Conservation (phyloP, 495 filamentous ascomycete genomes). For the Astrocystis sublimbata region DNA sequence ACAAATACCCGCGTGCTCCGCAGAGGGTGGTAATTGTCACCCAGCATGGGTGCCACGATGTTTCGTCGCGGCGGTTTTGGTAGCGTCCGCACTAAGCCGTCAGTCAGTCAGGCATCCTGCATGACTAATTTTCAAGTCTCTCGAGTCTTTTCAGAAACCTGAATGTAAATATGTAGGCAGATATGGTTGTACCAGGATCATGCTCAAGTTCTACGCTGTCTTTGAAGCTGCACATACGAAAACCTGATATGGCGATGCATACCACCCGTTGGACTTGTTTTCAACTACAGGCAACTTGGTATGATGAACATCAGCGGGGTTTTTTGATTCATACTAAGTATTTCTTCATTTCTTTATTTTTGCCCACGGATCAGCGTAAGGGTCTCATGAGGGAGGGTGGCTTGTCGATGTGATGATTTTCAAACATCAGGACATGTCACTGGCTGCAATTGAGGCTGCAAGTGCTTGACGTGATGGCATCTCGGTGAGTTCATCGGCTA, state of each 20-base stretch:
- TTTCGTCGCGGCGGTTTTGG: conserved; percentile 5
- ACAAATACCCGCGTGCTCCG: neutral
- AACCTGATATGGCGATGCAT: neutral
- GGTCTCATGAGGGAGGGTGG: neutral
- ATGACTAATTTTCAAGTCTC: neutral
- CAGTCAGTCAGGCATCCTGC: conserved; percentile 1
- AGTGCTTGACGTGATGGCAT: no score
- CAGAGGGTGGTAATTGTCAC: conserved; percentile 15
- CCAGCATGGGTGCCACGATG: conserved; percentile 10
- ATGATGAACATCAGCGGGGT: neutral
- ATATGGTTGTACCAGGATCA: neutral
- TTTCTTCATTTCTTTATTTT: no score
- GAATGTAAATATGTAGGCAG: neutral
- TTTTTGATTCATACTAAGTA: no score
- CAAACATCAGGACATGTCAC: neutral
- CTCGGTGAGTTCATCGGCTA: no score
- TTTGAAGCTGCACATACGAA: neutral
- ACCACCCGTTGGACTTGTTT: neutral
- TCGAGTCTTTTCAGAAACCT: neutral
- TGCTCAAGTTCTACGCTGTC: neutral
- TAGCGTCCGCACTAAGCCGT: neutral
- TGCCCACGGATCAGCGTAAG: neutral
- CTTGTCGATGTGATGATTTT: neutral
- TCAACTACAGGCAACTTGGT: neutral
- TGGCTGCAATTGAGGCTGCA: neutral